Base-by-base conservation (phyloP, 2,329 filamentous ascomycete species). In the Phoma sp. region DNA sequence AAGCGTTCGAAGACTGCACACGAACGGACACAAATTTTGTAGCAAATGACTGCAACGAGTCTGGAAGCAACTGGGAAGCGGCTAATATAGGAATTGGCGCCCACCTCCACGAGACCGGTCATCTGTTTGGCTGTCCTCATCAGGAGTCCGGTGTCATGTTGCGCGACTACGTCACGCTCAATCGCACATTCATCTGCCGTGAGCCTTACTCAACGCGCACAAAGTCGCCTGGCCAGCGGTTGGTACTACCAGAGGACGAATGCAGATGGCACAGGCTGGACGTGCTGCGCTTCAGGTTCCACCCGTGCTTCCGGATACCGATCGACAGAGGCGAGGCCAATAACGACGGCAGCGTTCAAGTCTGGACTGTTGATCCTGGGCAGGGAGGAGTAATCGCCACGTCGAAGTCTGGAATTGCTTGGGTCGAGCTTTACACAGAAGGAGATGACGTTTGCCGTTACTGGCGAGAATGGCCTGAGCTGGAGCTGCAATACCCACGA, bases 111-210 rank as follows among this genome's bases (percentile, higher is more conserved):
- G 92, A 97, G 75, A 89, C 89, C 0, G 93, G 93, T 3, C 93
- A 96, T 76, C 76, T 96, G 22, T 89, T 98, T 62, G 93, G 93
- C 44, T 96, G 91, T 62, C 91, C 91, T 8, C 90, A 96, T 70
- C 91, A 96, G 70, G 91, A 95, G 68, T 89, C 80, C 25, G 93
- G 95, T n/a, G 82, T 98, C 57, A 98, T 98, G 93, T 80, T 92
- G 45, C 84, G 90, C 51, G 93, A 96, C 72, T 97, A 96, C 71
- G 86, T 93, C 29, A 87, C 82, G 2, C 78, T 98, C 10, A 96
- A 95, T 74, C 86, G 93, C 24, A 89, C 89, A 1, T 98, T 97
- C 71, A 82, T 90, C 40, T 84, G 85, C 29, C 86, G 89, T 36
- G 93, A 97, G 73, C 86, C 91, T 0, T 97, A 89, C 70, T 95